phyloP scores from a whole-genome alignment of 192 early-diverging fungal species.

The Chytriomyces sp. region DNA sequence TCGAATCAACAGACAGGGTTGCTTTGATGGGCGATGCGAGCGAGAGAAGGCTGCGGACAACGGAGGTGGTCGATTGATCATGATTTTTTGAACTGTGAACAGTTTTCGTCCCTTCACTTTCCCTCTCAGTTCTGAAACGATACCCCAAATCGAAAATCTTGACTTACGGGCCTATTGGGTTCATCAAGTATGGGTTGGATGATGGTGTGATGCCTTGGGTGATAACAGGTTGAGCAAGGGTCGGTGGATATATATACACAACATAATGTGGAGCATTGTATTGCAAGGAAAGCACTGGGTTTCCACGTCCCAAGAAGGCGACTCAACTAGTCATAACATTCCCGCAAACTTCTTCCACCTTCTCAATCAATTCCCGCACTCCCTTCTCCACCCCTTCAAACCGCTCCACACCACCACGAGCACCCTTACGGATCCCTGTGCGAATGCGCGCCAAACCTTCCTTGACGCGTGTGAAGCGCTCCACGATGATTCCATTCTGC shows the following conservation, averaged over 20 bases:
- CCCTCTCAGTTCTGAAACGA: neutral
- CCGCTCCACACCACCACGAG: neutral
- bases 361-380: constrained; percentile 3
- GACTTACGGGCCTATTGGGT: too few species aligned
- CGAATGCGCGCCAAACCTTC: constrained; percentile 9
- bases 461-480: constrained; percentile 3
- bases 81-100: too few species aligned
- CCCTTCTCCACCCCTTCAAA: constrained; percentile 18
- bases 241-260: too few species aligned
- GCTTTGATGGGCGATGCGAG: neutral
- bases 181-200: too few species aligned
- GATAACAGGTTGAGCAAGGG: too few species aligned
- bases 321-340: too few species aligned
- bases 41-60: neutral
- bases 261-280: too few species aligned
- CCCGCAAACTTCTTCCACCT: constrained; percentile 5
- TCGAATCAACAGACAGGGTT: neutral
- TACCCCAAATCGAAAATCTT: neutral
- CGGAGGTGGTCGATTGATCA: neutral
- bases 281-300: too few species aligned
- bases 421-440: constrained; percentile 1
- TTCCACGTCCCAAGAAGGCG: too few species aligned
- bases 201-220: too few species aligned
- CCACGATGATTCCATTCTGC: neutral
- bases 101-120: neutral